Evolutionary conservation across 78 protist genomes (phyloP).

Genomic region (Dictyostelium brefeldianum): DNA sequence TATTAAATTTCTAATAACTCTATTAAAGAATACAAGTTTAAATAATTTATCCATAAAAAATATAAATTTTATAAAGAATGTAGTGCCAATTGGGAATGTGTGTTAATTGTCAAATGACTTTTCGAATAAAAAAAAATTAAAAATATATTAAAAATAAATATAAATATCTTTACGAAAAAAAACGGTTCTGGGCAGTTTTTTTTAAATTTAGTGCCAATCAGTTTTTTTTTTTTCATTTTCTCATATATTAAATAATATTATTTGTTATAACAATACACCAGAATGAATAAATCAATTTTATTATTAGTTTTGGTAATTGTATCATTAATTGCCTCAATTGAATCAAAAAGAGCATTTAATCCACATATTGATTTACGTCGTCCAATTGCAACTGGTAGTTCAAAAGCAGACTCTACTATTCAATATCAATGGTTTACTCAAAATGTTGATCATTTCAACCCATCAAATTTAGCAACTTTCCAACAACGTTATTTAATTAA

Average conservation of each 20-base stretch:
- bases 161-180: no score
- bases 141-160: no score
- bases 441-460: slow-evolving; percentile 59
- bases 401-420: not conserved
- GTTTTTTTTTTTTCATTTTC: not conserved
- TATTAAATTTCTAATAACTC: not conserved
- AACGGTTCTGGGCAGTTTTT: no score
- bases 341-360: slow-evolving; percentile 23
- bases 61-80: no score
- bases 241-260: not conserved
- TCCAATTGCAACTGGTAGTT: not conserved
- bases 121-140: no score
- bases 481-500: slow-evolving; percentile 75
- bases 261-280: not conserved
- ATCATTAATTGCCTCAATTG: slow-evolving; percentile 16
- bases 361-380: slow-evolving; percentile 2
- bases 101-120: no score
- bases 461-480: slow-evolving; percentile 24
- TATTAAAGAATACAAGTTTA: not conserved
- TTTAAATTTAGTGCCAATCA: no score
- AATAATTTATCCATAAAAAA: slow-evolving; percentile 8
- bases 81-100: no score
- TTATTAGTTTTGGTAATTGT: slow-evolving; percentile 1
- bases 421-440: slow-evolving; percentile 77
- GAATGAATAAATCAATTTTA: slow-evolving; percentile 25